Percentiles rank a stretch among this genome's conserved stretches.
Conservation (phyloP, 225 moss, liverwort and hornwort genomes). For the Polytrichum commune region DNA sequence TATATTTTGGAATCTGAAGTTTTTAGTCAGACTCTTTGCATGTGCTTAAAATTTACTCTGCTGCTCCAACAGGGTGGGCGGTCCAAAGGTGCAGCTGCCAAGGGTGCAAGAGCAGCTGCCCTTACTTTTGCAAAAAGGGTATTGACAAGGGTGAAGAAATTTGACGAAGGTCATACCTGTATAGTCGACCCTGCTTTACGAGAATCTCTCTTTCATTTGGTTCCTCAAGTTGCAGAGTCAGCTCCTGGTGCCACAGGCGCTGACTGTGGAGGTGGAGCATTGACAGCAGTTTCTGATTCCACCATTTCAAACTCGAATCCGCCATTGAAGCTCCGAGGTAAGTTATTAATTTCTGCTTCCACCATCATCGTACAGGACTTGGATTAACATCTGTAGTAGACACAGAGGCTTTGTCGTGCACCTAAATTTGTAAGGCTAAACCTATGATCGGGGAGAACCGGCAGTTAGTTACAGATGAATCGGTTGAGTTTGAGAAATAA, state of each 20-base stretch:
- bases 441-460: no score
- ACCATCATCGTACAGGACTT: no score
- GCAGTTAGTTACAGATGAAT: no score
- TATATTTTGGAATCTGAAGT: no score
- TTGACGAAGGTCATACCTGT: conserved; percentile 69
- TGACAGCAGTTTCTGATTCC: conserved; percentile 30
- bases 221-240: conserved; percentile 65
- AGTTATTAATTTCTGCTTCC: background rate
- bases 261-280: conserved; percentile 35
- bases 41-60: no score
- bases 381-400: no score
- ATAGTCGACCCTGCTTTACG: conserved; percentile 67
- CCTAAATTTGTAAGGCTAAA: no score
- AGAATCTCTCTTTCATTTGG: conserved; percentile 74
- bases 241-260: conserved; percentile 50
- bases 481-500: no score
- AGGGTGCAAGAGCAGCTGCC: conserved; percentile 77
- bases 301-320: conserved; percentile 14
- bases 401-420: no score
- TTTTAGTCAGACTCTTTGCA: no score
- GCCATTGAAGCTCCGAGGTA: conserved; percentile 20
- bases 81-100: conserved; percentile 71
- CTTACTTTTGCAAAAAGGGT: conserved; percentile 71
- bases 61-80: conserved; percentile 29
- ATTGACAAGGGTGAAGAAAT: conserved; percentile 64